Evolutionary conservation across 768 basidiomycete genomes (phyloP), one percentile per base, ranked within the genome.

Genomic region (Naganishia antarctica): DNA sequence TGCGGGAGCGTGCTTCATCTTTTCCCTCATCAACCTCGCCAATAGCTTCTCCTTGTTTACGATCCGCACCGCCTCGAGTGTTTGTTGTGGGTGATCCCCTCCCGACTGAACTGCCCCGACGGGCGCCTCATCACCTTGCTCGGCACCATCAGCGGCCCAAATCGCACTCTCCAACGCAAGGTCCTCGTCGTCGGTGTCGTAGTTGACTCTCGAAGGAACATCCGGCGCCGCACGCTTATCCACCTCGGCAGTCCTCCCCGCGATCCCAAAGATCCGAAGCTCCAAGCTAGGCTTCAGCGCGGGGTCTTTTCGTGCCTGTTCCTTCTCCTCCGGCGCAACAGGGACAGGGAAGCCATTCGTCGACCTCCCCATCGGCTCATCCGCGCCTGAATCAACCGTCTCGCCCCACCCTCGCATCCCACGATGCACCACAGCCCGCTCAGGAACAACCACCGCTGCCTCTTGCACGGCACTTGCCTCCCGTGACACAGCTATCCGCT

Each of bases 351-450:
- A n/a, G n/a, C n/a, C n/a, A n/a, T n/a, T n/a, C n/a, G n/a, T n/a
- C n/a, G n/a, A n/a, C n/a, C n/a, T n/a, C n/a, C n/a, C n/a, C 32
- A 5, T 25, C 40, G 58, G 40, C 28, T 45, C 31, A 0, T 50
- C 64, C n/a, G 23, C 59, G n/a, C n/a, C n/a, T n/a, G n/a, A n/a
- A n/a, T n/a, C n/a, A 23, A 25, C 37, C 13, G 49, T 23, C 23
- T 66, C 60, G n/a, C 65, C 60, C 65, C 65, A 66, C 3, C 65
- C 65, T 41, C 65, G 37, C 43, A 66, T 46, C n/a, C 60, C 65
- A 25, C 60, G 34, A 23, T 66, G 65, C 16, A 32, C 43, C 2
- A 46, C 61, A 26, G 46, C 21, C 21, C 53, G 53, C 13, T 40
- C 53, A 26, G 37, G 53, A 11, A 40, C 26, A 11, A 57, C 4